A percentile compares a stretch with the other conserved stretches of the same genome.
These are phyloP conservation scores for Lachnellula arida DNA, from an alignment of 2,329 filamentous ascomycete species.

Conservation along the genomic window DNA sequence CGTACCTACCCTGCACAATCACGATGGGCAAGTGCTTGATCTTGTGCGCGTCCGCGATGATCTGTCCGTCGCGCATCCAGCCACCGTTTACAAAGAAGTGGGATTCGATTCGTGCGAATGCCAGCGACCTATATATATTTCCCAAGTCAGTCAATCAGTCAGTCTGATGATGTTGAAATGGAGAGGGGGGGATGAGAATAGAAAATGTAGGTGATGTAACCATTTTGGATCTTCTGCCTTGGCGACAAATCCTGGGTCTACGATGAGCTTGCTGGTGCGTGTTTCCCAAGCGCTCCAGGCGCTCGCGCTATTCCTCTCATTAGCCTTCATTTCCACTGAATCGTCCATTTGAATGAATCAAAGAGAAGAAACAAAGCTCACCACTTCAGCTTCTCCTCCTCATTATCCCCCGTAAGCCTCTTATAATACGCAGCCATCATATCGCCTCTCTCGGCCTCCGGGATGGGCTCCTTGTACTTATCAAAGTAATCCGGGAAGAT, in stretches of 20 bases:
- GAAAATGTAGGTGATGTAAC: conserved; percentile 12
- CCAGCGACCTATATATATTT: conserved; percentile 20
- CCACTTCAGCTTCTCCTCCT: conserved; percentile 30
- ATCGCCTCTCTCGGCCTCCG: conserved; percentile 35
- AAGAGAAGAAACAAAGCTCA: conserved; percentile 3
- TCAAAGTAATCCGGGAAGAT: conserved; percentile 39
- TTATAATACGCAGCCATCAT: conserved; percentile 37
- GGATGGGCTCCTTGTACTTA: conserved; percentile 33
- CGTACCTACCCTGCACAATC: conserved; percentile 43
- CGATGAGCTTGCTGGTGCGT: not conserved
- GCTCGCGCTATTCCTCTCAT: not conserved
- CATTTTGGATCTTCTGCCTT: conserved; percentile 1
- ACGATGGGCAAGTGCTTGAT: conserved; percentile 30
- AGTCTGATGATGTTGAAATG: not conserved
- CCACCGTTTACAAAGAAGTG: conserved; percentile 40
- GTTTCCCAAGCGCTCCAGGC: not conserved
- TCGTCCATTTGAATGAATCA: not conserved
- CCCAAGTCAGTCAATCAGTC: too few species aligned
- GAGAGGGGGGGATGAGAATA: too few species aligned
- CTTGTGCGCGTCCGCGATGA: conserved; percentile 29
- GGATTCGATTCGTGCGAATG: conserved; percentile 39
- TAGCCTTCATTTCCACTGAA: not conserved
- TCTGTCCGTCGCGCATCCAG: conserved; percentile 39
- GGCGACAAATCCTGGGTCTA: not conserved
- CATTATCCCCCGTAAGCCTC: conserved; percentile 31